Evolutionary conservation across 768 basidiomycete genomes (phyloP), one percentile per base, ranked within the genome.

Genomic region (Leccinum longicurvipes): DNA sequence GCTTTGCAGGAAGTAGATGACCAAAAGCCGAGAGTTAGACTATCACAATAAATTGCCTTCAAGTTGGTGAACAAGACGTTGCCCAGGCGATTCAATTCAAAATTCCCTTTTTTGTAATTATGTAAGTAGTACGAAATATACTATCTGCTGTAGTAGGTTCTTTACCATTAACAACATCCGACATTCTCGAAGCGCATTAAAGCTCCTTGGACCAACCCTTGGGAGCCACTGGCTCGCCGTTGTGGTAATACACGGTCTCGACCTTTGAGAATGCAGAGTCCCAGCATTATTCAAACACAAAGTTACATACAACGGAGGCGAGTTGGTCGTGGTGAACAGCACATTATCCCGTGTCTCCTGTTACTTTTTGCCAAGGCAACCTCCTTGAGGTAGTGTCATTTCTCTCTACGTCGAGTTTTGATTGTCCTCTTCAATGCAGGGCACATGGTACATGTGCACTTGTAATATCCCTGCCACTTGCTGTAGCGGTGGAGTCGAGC

Each of bases 1-100:
- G 64, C 55, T 50, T 31, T 49, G 53, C 45, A 28, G 63, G 59
- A 56, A 27, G 60, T 6, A 27, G 47, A 34, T 62, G 53, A 27
- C 44, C 63, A 46, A 25, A 12, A 62, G 50, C 36, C 50, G 27
- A 36, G 36, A 29, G n/a, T 9, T 36, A 25, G 24, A 25, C 5
- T 46, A 46, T 46, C n/a, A n/a, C n/a, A n/a, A n/a, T n/a, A n/a
- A n/a, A n/a, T n/a, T n/a, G n/a, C n/a, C n/a, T n/a, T n/a, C n/a
- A n/a, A n/a, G n/a, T n/a, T n/a, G n/a, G n/a, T n/a, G n/a, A n/a
- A n/a, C n/a, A n/a, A n/a, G n/a, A n/a, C n/a, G n/a, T n/a, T n/a
- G n/a, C n/a, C n/a, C n/a, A n/a, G 34, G 39, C 19, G 44, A 14
- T 17, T 44, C 44, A 24, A 45, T 44, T 14, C 23, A 45, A 24